Base-by-base conservation (phyloP, 23 red algal genomes). In the Pyropia yezoensis region DNA sequence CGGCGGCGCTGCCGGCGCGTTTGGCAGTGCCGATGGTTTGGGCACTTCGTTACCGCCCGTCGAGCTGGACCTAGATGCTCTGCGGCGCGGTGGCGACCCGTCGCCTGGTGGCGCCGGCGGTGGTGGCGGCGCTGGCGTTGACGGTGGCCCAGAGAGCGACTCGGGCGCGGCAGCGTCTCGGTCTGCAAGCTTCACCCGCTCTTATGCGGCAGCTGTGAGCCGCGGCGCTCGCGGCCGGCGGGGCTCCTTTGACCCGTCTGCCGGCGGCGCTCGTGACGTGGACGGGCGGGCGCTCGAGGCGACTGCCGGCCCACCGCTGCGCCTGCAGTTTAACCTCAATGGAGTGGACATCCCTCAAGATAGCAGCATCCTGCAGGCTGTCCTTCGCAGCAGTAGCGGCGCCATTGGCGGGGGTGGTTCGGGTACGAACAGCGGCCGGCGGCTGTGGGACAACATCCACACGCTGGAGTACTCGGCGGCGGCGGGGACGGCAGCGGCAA, bases 391-490 rank as follows among this genome's bases (percentile, higher is more conserved):
- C 22, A 16, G 45, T 19, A 33, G 32, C 23, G 34, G 24, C 50
- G 17, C 54, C 25, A 21, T 62, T 18, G 55, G 52, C 15, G 39
- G 39, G 11, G 39, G 3, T 47, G 57, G 70, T 8, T 18, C 17
- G 0, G 30, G 52, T 13, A 18, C 18, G 1, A 65, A n/a, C 18
- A 18, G 76, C 7, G 76, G 89, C 7, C 63, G 73, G 50, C 59
- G 70, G 15, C 70, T 95, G n/a, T 95, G 89, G 89, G 61, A 45
- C 27, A 73, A 95, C 50, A 83, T 85, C 32, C 79, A 95, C 51
- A 78, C 57, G 26, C 74, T 95, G 0, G 57, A 61, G 3, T 95
- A 95, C 50, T 62, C 63, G 11, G 50, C 16, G 24, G 60, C 13
- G 25, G 17, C 60, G 60, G 25, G 27, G 8, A 18, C 27, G 6